These are phyloP conservation scores for Tilletia horrida DNA, from an alignment of 1,284 basidiomycete species.

Conservation along the genomic window DNA sequence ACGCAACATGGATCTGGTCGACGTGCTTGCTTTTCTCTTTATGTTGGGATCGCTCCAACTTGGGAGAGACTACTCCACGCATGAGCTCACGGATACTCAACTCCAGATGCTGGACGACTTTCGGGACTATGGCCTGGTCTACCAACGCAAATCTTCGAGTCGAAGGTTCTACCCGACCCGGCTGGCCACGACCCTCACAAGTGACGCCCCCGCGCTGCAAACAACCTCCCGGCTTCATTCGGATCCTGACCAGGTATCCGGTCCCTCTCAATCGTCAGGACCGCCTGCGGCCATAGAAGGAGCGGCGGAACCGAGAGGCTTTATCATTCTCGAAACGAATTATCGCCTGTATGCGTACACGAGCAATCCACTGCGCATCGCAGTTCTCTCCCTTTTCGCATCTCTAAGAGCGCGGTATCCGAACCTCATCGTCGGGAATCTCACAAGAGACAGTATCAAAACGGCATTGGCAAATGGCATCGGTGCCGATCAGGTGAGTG, in stretches of 20 bases:
- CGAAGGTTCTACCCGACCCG: conserved; percentile 83
- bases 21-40: conserved; percentile 89
- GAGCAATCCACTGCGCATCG: conserved; percentile 78
- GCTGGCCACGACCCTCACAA: conserved; percentile 81
- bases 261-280: too few species aligned
- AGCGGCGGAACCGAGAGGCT: conserved; percentile 63
- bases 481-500: conserved; percentile 80
- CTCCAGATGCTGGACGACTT: conserved; percentile 85
- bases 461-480: conserved; percentile 91
- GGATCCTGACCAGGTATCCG: too few species aligned
- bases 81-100: conserved; percentile 74
- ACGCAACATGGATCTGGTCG: conserved; percentile 73
- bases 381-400: conserved; percentile 90
- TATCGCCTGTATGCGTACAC: conserved; percentile 98
- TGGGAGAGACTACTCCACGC: conserved; percentile 68
- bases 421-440: conserved; percentile 88
- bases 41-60: conserved; percentile 46
- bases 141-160: conserved; percentile 62
- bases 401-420: conserved; percentile 89
- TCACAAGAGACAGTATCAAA: conserved; percentile 92
- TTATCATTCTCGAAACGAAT: conserved; percentile 96
- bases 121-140: conserved; percentile 89
- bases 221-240: neutral
- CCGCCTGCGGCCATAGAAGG: too few species aligned
- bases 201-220: conserved; percentile 11